Evolutionary conservation across 2,329 filamentous ascomycete species (phyloP), one percentile per base, ranked within the genome.

Genomic region (Colletotrichum sidae): DNA sequence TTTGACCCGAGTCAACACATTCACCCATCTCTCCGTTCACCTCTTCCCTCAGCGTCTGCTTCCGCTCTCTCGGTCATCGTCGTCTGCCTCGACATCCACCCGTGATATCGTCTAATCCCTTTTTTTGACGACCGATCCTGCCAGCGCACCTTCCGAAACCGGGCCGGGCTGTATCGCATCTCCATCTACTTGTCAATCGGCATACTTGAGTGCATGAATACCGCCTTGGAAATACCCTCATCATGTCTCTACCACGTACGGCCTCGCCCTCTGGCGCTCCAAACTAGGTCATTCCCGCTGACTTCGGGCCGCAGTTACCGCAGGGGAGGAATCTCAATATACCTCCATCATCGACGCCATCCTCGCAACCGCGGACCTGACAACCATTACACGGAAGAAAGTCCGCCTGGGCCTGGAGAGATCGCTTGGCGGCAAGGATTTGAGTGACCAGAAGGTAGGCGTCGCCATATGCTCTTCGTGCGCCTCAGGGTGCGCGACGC

Each of bases 371-470:
- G 84, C 85, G 60, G 85, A 90, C 69, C 83, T 90, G 45, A 81
- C 85, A 69, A 89, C 87, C n/a, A 85, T 90, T 56, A 87, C 87
- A 35, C 83, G 86, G 67, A 90, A 89, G 74, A 88, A 86, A 77
- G 84, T 90, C 62, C 84, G 87, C 56, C 81, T 84, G 69, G 84
- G 83, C 2, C 77, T 90, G 47, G 84, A 89, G 74, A 75, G 77
- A 52, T 81, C 82, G 34, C 76, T 89, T 13, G 84, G 83, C 45
- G 84, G 84, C 54, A 86, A 85, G 70, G 86, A 89, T 70, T 75
- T 90, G 58, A 85, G 80, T 68, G 80, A 83, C 2, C 84, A 89
- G 72, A 90, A 89, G 81, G 87, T 86, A 73, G 67, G 63, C 46
- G 9, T 33, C 34, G 44, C 35, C 39, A 7, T 39, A 38, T 25